A percentile compares a stretch with the other conserved stretches of the same genome.
Evolutionary conservation across 148 eudicot genomes (phyloP).

Genomic region (Limonium bicolor): DNA sequence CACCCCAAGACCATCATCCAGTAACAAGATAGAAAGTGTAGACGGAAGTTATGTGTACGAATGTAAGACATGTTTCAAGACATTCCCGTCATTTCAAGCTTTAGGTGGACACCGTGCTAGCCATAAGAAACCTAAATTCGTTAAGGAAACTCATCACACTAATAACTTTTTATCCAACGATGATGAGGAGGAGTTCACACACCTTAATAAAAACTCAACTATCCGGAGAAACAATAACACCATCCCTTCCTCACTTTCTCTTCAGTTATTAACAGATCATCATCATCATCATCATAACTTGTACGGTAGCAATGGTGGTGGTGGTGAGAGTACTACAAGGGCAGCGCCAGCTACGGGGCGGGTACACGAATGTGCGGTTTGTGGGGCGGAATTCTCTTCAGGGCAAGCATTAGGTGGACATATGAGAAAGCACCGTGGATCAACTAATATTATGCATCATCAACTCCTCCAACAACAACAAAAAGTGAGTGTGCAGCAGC

Average conservation of each 20-base stretch:
- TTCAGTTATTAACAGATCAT: conserved; percentile 12
- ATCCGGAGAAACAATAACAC: neutral
- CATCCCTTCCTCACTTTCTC: neutral
- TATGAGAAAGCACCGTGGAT: conserved; percentile 46
- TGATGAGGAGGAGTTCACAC: conserved; percentile 6
- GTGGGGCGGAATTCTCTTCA: conserved; percentile 38
- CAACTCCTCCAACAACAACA: neutral
- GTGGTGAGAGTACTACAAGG: conserved; percentile 3
- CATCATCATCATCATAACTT: neutral
- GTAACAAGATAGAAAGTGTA: conserved; percentile 20
- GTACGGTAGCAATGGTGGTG: neutral
- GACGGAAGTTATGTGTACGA: conserved; percentile 22
- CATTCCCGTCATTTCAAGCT: conserved; percentile 40
- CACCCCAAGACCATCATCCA: neutral
- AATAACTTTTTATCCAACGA: neutral
- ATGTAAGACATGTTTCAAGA: conserved; percentile 38
- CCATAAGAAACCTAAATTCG: conserved; percentile 33
- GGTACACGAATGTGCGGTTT: conserved; percentile 41
- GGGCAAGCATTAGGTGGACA: conserved; percentile 58
- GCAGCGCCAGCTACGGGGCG: conserved; percentile 7
- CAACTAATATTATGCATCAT: neutral
- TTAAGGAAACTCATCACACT: conserved; percentile 1
- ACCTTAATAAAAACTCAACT: neutral
- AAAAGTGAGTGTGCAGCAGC: neutral
- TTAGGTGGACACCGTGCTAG: conserved; percentile 53